These are phyloP conservation scores for Diutina sp. DNA, from an alignment of 1,139 yeast species.

Conservation along the genomic window DNA sequence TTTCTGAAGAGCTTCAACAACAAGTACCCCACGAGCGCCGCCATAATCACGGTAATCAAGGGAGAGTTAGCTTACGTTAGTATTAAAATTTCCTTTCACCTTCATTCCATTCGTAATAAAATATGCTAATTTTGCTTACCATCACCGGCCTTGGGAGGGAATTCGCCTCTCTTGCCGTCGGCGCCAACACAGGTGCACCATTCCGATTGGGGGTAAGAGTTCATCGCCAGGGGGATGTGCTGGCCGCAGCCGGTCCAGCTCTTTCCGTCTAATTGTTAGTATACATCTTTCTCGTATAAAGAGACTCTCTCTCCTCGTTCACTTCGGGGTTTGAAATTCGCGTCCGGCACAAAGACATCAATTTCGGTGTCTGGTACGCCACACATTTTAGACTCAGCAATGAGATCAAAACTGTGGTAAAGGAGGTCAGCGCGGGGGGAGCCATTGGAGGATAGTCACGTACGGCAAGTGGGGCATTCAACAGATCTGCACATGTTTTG, in stretches of 20 bases:
- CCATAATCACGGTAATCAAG: neutral
- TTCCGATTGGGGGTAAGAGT: slow-evolving; percentile 15
- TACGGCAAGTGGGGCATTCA: slow-evolving; percentile 2
- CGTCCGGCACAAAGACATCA: neutral
- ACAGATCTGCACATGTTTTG: slow-evolving; percentile 2
- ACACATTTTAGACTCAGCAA: neutral
- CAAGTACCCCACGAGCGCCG: neutral
- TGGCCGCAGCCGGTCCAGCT: slow-evolving; percentile 11
- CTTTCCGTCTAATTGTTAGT: slow-evolving; percentile 6
- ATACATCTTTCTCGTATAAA: no score
- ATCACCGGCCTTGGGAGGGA: slow-evolving; percentile 30
- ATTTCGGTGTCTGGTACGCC: neutral
- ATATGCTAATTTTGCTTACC: slow-evolving; percentile 1
- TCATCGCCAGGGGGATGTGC: slow-evolving; percentile 8
- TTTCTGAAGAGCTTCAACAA: neutral
- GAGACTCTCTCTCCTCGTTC: neutral
- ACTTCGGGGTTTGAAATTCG: neutral
- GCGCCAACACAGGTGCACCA: slow-evolving; percentile 28
- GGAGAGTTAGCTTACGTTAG: neutral
- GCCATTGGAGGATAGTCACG: neutral
- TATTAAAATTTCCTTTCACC: neutral
- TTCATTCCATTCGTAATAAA: neutral
- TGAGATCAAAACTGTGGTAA: no score
- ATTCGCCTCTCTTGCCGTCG: slow-evolving; percentile 10
- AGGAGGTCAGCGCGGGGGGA: neutral